Base-by-base conservation (phyloP, 495 filamentous ascomycete species). In the Penicillium desertorum region DNA sequence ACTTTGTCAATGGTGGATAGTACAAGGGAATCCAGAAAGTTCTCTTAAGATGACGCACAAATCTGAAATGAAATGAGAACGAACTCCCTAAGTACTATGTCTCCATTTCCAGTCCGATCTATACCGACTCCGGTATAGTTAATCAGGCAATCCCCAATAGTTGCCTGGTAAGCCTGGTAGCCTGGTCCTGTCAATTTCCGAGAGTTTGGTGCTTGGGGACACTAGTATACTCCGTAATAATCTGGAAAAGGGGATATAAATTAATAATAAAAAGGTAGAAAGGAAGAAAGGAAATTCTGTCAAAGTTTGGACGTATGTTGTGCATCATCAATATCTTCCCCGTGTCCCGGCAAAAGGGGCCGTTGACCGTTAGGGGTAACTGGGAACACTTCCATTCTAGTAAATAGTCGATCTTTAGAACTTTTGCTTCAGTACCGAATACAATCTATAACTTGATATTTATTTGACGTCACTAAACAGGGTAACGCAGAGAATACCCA, bases 141-240 rank as follows among this genome's bases (percentile, higher is more conserved):
- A 48, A 29, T 29, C 49, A 54, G 57, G 56, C 57, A 49, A 63
- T 57, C 54, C 46, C 39, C 25, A 43, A 44, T 52, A 54, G 49
- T 51, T 60, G 37, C 54, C 46, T 41, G 10, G 30, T 34, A 34
- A 34, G 30, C 30, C 30, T 32, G 36, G 44, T 36, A 17, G 32
- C 23, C 30, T 55, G 46, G 54, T 63, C 60, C 60, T 66, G 63
- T 62, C 63, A 68, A 66, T 62, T 66, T 64, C 63, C 63, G 60
- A 58, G 60, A 49, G 57, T 61, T 61, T 61, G 57, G 57, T 57
- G 57, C 57, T 59, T 30, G 61, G 52, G 36, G 48, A 57, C 23
- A 36, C 57, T 63, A 60, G 54, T 23, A 23, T 23, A 23, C 22
- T 23, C 22, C 22, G 22, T 14, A 56, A 34, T 25, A 44, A 44